Conservation (phyloP, 441 rosid species). For the Populus tomentosa region DNA sequence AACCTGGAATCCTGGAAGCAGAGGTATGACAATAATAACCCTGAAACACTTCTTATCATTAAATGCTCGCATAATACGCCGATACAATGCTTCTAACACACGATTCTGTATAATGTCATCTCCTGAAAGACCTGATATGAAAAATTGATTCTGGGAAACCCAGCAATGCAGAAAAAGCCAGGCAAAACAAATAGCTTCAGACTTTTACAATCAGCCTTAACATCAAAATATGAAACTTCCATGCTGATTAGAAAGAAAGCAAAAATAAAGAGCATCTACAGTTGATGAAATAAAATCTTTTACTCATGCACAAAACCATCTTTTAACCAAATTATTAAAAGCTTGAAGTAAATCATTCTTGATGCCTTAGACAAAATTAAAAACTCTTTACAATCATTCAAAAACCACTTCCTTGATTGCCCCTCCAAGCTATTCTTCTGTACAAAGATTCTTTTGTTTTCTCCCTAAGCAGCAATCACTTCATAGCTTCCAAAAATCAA, state of each 20-base stretch:
- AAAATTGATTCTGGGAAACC: conserved; percentile 96
- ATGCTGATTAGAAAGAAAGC: background rate
- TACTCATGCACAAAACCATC: background rate
- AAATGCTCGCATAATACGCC: conserved; percentile 78
- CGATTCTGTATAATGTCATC: conserved; percentile 87
- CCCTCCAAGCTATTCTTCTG: background rate
- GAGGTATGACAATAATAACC: conserved; percentile 89
- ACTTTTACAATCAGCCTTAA: conserved; percentile 16
- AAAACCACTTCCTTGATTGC: background rate
- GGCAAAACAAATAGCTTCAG: conserved; percentile 24
- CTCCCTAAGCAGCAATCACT: background rate
- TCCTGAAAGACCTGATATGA: conserved; percentile 97
- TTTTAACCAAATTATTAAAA: background rate
- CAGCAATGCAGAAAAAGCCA: conserved; percentile 41
- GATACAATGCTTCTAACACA: conserved; percentile 79
- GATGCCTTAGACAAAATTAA: background rate
- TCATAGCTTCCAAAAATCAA: background rate
- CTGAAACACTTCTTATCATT: conserved; percentile 85
- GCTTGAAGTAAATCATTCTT: background rate
- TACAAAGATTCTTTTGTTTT: background rate
- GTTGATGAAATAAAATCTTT: background rate
- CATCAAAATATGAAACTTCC: conserved; percentile 2
- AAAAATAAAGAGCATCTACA: background rate
- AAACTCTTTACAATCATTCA: background rate
- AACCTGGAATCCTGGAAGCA: conserved; percentile 99